Evolutionary conservation across 306 rosid genomes (phyloP), one percentile per base, ranked within the genome.

Genomic region (Vigna angularis): DNA sequence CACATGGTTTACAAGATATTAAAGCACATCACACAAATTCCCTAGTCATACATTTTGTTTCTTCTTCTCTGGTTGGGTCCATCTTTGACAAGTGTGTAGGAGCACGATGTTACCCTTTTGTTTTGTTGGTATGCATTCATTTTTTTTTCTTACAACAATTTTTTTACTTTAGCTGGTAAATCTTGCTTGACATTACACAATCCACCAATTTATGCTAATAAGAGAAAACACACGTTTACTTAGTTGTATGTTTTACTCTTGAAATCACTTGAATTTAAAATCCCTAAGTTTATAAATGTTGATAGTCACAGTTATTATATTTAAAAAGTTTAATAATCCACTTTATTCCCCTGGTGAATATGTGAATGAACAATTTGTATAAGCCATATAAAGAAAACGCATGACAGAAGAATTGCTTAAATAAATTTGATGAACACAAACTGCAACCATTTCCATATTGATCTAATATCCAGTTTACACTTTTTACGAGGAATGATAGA

Each of bases 401-500:
- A 20, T 7, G 40, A 63, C 48, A n/a, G 44, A 48, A 15, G 47
- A 15, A 65, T 48, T 34, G 70, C 47, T 47, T 0, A 16, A 49
- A 58, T 42, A 70, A 50, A 50, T 9, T 49, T 69, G 3, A 34
- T 16, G 44, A 12, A 32, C 75, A 59, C 38, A 47, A 49, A 70
- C 64, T 28, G 50, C 63, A 45, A 65, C 75, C 38, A 47, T 11
- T 76, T 22, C 16, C 59, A 44, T 12, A 12, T 82, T 47, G 49
- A 63, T 22, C 17, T 11, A 30, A 30, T 3, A 51, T 44, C 5
- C 77, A 28, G 32, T 61, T 59, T 48, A 49, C 67, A 67, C 61
- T 26, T 42, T 42, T 24, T 61, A 0, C n/a, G 30, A 18, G 47
- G 57, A 79, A 61, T 50, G 50, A 34, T 8, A 56, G 26, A 13